phyloP scores from a whole-genome alignment of 352 stramenopile species.

The Globisporangium splendens region DNA sequence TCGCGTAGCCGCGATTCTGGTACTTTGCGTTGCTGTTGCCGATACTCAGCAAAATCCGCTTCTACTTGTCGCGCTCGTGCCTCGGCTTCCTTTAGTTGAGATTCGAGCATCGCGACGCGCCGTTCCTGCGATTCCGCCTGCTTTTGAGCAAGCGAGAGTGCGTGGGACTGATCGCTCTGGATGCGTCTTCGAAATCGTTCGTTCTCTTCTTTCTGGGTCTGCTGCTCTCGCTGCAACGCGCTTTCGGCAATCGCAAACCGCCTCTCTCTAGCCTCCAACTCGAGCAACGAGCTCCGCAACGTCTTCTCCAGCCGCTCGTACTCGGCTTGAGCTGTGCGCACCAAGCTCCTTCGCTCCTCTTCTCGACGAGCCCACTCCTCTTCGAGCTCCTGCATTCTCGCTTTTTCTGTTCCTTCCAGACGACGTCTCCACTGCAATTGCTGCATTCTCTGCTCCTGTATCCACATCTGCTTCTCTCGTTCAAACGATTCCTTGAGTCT shows the following conservation, averaged over 20 bases:
- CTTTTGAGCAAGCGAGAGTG: conserved; percentile 48
- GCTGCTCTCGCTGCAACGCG: conserved; percentile 52
- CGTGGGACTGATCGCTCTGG: conserved; percentile 61
- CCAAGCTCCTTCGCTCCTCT: conserved; percentile 58
- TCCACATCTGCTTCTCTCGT: conserved; percentile 32
- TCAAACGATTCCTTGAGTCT: conserved; percentile 31
- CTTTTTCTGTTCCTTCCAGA: conserved; percentile 51
- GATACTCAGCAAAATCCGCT: conserved; percentile 65
- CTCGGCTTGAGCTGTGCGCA: conserved; percentile 52
- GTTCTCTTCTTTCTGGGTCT: conserved; percentile 48
- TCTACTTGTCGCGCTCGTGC: conserved; percentile 51
- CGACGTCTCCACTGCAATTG: conserved; percentile 55
- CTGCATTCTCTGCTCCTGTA: conserved; percentile 43
- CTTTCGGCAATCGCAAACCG: conserved; percentile 49
- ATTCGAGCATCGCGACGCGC: conserved; percentile 33
- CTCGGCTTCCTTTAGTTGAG: conserved; percentile 44
- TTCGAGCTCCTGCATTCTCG: conserved; percentile 71
- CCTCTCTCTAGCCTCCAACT: conserved; percentile 61
- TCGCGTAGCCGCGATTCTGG: conserved; percentile 65
- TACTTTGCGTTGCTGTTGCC: conserved; percentile 68
- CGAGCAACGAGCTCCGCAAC: conserved; percentile 45
- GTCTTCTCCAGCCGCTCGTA: conserved; percentile 69
- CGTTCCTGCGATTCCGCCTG: conserved; percentile 50
- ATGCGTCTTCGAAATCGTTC: conserved; percentile 49
- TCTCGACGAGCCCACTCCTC: conserved; percentile 75